A percentile compares a stretch with the other conserved stretches of the same genome.
These are phyloP conservation scores for Hypoxylon intermedium DNA, from an alignment of 495 filamentous ascomycete species.

Conservation along the genomic window DNA sequence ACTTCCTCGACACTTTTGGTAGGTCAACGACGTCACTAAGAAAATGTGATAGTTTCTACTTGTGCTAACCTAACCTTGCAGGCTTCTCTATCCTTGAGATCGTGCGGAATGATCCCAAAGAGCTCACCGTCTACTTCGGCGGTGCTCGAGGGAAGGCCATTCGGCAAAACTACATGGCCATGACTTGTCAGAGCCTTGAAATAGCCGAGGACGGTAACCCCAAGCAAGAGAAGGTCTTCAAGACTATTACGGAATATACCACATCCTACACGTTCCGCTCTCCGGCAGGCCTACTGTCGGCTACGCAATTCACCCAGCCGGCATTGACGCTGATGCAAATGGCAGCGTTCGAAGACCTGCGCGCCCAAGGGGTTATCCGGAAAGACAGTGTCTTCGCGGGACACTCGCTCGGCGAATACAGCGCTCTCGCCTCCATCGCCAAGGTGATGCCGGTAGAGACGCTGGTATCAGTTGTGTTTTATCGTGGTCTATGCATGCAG, in stretches of 20 bases:
- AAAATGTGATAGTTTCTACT: conserved; percentile 4
- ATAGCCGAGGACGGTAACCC: conserved; percentile 76
- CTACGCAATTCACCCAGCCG: conserved; percentile 92
- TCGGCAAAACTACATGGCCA: conserved; percentile 88
- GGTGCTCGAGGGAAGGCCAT: conserved; percentile 86
- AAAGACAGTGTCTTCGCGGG: conserved; percentile 85
- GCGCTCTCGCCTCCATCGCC: conserved; percentile 82
- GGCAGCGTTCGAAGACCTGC: conserved; percentile 89
- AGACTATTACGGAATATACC: conserved; percentile 79
- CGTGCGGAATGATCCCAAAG: conserved; percentile 90
- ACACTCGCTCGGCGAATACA: conserved; percentile 91
- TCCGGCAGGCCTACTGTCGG: conserved; percentile 82
- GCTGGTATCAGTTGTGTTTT: conserved; percentile 89
- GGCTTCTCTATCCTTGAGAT: conserved; percentile 87
- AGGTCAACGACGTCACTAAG: conserved; percentile 27
- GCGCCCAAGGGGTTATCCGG: conserved; percentile 81
- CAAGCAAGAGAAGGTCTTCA: conserved; percentile 93
- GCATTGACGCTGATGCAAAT: conserved; percentile 91
- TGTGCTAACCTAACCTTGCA: conserved; percentile 45
- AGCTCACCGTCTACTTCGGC: conserved; percentile 89
- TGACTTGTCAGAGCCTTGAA: conserved; percentile 79
- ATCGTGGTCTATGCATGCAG: conserved; percentile 92
- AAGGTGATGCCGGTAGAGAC: conserved; percentile 94
- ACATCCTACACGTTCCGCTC: conserved; percentile 87
- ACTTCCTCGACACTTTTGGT: conserved; percentile 93